These are phyloP conservation scores for Amanita rubescens DNA, from an alignment of 768 basidiomycete species.

Conservation along the genomic window DNA sequence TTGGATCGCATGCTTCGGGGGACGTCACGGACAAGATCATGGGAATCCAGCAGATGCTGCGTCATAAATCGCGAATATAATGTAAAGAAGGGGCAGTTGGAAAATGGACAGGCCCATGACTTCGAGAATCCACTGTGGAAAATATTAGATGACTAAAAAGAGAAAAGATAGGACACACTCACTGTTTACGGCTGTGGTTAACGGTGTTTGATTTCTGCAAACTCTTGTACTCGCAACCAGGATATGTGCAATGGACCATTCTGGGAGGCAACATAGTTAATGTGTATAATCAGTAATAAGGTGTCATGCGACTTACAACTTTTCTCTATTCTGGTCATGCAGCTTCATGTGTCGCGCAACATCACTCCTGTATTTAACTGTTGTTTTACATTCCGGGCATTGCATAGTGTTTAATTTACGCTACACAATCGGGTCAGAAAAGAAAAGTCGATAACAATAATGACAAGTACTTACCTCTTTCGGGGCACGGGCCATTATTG, in stretches of 20 bases:
- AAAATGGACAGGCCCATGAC: neutral
- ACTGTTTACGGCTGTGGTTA: neutral
- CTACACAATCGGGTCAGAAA: neutral
- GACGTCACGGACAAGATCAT: neutral
- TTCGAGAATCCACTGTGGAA: neutral
- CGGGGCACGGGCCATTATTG: neutral
- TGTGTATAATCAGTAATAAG: neutral
- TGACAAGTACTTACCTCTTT: neutral
- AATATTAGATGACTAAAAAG: neutral
- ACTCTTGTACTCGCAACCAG: neutral
- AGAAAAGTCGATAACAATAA: slow-evolving; percentile 2
- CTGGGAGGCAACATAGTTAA: neutral
- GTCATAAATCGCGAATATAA: neutral
- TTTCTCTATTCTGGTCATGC: neutral
- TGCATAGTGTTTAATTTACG: neutral
- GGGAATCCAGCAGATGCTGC: neutral
- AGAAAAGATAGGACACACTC: neutral
- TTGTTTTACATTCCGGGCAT: neutral
- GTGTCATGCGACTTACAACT: neutral
- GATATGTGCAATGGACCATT: neutral
- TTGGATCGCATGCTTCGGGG: neutral
- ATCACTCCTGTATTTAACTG: neutral
- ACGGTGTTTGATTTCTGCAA: slow-evolving; percentile 1
- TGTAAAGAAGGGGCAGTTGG: neutral
- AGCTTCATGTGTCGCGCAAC: neutral